Evolutionary conservation across 148 eudicot species (phyloP), one percentile per base, ranked within the genome.

Genomic region (Vaccinium darrowii): DNA sequence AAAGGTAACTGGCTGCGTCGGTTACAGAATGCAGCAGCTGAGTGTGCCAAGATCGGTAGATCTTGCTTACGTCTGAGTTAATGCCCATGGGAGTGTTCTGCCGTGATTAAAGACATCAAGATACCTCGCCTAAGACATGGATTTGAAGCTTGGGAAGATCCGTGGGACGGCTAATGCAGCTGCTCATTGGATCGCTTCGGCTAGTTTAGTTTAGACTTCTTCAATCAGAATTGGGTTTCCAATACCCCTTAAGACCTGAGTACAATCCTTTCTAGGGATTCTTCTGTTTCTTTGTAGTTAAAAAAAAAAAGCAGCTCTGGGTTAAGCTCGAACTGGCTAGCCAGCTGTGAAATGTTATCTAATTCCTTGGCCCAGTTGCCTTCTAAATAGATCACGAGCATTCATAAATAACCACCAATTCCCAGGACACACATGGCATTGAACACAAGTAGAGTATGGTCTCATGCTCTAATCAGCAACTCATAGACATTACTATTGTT

Each of bases 401-500:
- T 30, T 27, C 43, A 12, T 27, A 9, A n/a, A 8, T 23, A 27
- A 69, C 74, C 74, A 69, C 36, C 16, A 69, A 12, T 69, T 69
- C 43, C 39, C 74, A 69, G 43, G 14, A 65, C 33, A 23, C 30
- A 63, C 72, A 7, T n/a, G 65, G 74, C 74, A 27, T 27, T 69
- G 43, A 69, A 27, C 74, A 13, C 43, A 5, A 69, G 39, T 27
- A 30, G 16, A 69, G 36, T 13, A 27, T 69, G 74, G 39, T 56
- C 76, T 93, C 91, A 96, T 81, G 95, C 97, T 83, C 93, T 92
- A 80, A 93, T 86, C 82, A 93, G 84, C 87, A 94, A 80, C 86
- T 96, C 99, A 84, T 96, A 96, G 9, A 94, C 96, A 84, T 90
- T 96, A 85, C 92, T 88, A 63, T 84, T 89, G 87, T 95, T 93